Percentiles rank a stretch among this genome's conserved stretches.
Evolutionary conservation across 1,139 yeast species (phyloP).

Genomic region (Blastobotrys buckinghamii): DNA sequence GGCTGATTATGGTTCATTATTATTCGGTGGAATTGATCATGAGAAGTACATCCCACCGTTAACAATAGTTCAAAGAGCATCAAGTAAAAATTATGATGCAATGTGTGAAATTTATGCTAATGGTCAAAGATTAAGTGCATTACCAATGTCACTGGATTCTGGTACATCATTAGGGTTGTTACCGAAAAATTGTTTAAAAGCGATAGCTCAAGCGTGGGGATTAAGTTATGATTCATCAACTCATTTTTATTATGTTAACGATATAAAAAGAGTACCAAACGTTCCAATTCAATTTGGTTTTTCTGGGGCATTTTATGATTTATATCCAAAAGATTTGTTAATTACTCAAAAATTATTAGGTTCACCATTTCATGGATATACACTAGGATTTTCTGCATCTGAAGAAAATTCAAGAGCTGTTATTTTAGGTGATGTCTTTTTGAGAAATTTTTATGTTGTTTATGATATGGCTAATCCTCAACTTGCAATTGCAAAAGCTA

Average conservation of each 20-base stretch:
- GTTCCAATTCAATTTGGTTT: conserved; percentile 16
- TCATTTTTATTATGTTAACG: conserved; percentile 14
- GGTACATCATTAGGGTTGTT: conserved; percentile 27
- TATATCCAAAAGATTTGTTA: conserved; percentile 18
- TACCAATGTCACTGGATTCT: conserved; percentile 21
- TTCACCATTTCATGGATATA: conserved; percentile 4
- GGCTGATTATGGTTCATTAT: conserved; percentile 34
- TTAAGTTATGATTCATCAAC: conserved; percentile 12
- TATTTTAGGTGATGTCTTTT: conserved; percentile 27
- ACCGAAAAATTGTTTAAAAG: conserved; percentile 15
- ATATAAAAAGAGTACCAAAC: conserved; percentile 11
- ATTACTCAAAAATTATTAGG: conserved; percentile 12
- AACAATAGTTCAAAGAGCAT: conserved; percentile 19
- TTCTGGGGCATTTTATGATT: conserved; percentile 19
- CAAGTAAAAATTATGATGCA: conserved; percentile 14
- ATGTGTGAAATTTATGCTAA: conserved; percentile 7
- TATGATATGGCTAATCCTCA: conserved; percentile 24
- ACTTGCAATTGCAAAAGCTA: conserved; percentile 26
- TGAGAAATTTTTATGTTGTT: conserved; percentile 26
- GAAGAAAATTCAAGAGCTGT: conserved; percentile 18
- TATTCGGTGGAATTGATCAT: conserved; percentile 47
- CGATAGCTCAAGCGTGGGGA: conserved; percentile 15
- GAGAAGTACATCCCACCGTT: conserved; percentile 41
- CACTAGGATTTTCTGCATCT: conserved; percentile 20
- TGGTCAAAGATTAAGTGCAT: conserved; percentile 6